phyloP scores from a whole-genome alignment of 2,329 filamentous ascomycete species.

The Monosporascus ibericus region DNA sequence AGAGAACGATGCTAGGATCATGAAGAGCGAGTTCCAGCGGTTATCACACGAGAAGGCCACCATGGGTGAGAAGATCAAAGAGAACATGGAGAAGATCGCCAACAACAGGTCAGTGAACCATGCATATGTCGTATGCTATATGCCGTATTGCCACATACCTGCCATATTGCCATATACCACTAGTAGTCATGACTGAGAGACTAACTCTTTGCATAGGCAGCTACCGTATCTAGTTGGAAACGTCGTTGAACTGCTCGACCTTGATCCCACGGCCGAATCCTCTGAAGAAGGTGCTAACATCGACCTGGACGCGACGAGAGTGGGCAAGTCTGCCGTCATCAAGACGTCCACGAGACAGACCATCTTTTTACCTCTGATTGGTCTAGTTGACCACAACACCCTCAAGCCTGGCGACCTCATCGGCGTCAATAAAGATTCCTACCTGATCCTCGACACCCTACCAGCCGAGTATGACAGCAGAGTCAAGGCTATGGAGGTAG shows the following conservation, averaged over 20 bases:
- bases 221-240: conserved; percentile 97
- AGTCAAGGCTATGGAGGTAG: conserved; percentile 99
- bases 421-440: conserved; percentile 98
- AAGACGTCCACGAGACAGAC: conserved; percentile 98
- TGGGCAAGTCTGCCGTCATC: conserved; percentile 98
- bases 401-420: conserved; percentile 95
- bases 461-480: conserved; percentile 97
- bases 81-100: conserved; percentile 97
- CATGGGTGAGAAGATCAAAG: conserved; percentile 99
- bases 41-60: conserved; percentile 90
- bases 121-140: conserved; percentile 1
- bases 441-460: conserved; percentile 91
- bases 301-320: conserved; percentile 90
- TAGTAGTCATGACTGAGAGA: background rate
- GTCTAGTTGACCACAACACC: conserved; percentile 89
- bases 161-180: no score
- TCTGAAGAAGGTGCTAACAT: conserved; percentile 98
- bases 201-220: conserved; percentile 56
- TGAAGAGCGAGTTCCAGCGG: conserved; percentile 94
- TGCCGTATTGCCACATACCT: background rate
- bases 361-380: conserved; percentile 95
- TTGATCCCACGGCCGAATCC: conserved; percentile 92
- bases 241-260: conserved; percentile 92
- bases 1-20: conserved; percentile 96
- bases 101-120: conserved; percentile 74